Evolutionary conservation across 176 grass and related monocot species (phyloP), one percentile per base, ranked within the genome.

Genomic region (Eragrostis nindensis): DNA sequence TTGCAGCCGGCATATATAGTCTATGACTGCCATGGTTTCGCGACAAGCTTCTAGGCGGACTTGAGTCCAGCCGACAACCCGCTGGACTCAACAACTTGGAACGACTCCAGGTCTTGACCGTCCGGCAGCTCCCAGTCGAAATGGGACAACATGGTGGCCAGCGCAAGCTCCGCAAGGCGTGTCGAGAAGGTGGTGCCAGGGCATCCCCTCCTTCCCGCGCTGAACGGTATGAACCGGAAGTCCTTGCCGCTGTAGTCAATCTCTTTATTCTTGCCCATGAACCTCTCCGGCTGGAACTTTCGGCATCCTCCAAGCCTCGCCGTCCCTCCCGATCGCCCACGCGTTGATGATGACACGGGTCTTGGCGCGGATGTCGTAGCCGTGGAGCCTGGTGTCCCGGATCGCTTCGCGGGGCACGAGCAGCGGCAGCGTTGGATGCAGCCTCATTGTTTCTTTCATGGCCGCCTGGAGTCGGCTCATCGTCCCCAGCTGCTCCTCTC

Each of bases 281-380:
- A 92, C 68, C 84, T 84, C 66, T 78, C 78, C 0, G 91, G 83
- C 13, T 43, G 21, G 12, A 87, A 87, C 41, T 90, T 74, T 83
- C 55, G 0, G 84, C 71, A 2, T 76, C 71, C 53, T 92, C 92
- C 86, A 87, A 0, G 62, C 46, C 0, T 66, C 19, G 0, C 0
- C 9, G 73, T 90, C 89, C 41, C 86, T 91, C 18, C 70, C 89
- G 1, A 91, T 91, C 0, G 88, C 83, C 92, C 92, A 94, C 6
- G 77, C 89, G 42, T 94, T 91, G 76, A 94, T 60, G 9, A 91
- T 36, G 44, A 92, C 67, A 3, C 81, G 76, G 0, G 87, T 87
- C 59, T 53, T 38, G 0, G 80, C 71, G 3, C 77, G 73, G 79
- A 94, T 42, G 39, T 80, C 17, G 32, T 89, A 89, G 27, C 84